A percentile compares a stretch with the other conserved stretches of the same genome.
Evolutionary conservation across 257 asterid genomes (phyloP).

Genomic region (Cinchona pubescens): DNA sequence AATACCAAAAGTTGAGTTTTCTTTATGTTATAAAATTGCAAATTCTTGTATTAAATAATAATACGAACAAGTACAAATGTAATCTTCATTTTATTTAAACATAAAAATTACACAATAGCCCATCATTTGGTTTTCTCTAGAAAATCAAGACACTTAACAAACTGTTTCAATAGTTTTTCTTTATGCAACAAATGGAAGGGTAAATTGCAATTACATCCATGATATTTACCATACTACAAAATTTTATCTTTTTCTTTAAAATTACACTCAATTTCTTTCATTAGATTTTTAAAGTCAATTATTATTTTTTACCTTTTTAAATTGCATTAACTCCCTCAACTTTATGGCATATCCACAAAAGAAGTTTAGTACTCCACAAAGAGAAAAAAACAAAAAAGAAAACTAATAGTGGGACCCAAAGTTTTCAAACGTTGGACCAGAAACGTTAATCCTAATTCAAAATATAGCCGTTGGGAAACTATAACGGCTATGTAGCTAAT

Average conservation of each 20-base stretch:
- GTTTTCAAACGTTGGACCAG: not conserved
- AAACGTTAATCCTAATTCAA: not conserved
- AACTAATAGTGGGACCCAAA: not conserved
- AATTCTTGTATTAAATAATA: not conserved
- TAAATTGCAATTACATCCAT: not conserved
- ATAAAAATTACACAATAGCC: not conserved
- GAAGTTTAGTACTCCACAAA: not conserved
- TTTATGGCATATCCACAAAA: not conserved
- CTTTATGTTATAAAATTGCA: too few species aligned
- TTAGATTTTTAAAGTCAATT: not conserved
- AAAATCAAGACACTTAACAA: too few species aligned
- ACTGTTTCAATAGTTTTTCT: too few species aligned
- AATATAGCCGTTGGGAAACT: conserved; percentile 48
- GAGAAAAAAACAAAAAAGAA: not conserved
- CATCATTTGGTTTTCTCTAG: not conserved
- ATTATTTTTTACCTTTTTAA: not conserved
- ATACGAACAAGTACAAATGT: not conserved
- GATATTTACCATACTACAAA: not conserved
- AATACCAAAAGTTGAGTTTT: too few species aligned
- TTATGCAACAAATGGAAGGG: not conserved
- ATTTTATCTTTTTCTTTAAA: not conserved
- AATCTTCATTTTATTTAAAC: not conserved
- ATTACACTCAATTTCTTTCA: too few species aligned
- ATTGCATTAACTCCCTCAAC: not conserved
- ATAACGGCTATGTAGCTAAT: conserved; percentile 46